These are phyloP conservation scores for Hypholoma fasciculare DNA, from an alignment of 768 basidiomycete genomes.

Conservation along the genomic window DNA sequence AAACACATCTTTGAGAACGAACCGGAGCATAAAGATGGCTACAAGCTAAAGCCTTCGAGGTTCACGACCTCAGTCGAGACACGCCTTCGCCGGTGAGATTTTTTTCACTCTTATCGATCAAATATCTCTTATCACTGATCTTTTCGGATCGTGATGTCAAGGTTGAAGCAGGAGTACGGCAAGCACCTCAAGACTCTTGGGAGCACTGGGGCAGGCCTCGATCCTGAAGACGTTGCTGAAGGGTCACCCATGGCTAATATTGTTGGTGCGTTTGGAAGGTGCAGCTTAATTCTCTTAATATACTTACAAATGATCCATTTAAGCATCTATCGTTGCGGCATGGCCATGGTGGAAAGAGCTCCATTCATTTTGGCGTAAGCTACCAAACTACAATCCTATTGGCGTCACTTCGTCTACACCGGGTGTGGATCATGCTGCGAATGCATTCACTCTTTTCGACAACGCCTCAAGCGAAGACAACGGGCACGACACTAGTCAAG, in stretches of 20 bases:
- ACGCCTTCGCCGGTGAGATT: constrained; percentile 14
- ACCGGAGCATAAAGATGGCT: constrained; percentile 4
- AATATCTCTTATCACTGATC: not conserved
- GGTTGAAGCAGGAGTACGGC: constrained; percentile 20
- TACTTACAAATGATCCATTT: not conserved
- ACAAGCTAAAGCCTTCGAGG: constrained; percentile 10
- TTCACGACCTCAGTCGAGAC: constrained; percentile 19
- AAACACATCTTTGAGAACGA: constrained; percentile 21
- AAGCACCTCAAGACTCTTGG: constrained; percentile 11
- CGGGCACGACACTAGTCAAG: too few relatives aligned
- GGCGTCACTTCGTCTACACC: constrained; percentile 19
- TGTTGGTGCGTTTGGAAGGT: constrained; percentile 8
- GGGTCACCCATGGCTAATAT: constrained; percentile 14
- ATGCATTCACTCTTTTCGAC: constrained; percentile 8
- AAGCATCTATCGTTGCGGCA: constrained; percentile 2
- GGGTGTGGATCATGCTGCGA: constrained; percentile 17
- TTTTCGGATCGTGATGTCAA: not conserved
- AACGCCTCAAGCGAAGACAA: too few relatives aligned
- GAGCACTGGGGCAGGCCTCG: constrained; percentile 17
- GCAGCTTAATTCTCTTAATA: not conserved
- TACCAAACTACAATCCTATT: constrained; percentile 29
- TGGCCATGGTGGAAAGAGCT: constrained; percentile 30
- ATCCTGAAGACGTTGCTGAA: constrained; percentile 6
- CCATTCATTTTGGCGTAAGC: constrained; percentile 27
- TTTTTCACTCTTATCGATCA: not conserved